A percentile compares a stretch with the other conserved stretches of the same genome.
phyloP scores from a whole-genome alignment of 2,329 filamentous ascomycete genomes.

The Diaporthe caulivora region DNA sequence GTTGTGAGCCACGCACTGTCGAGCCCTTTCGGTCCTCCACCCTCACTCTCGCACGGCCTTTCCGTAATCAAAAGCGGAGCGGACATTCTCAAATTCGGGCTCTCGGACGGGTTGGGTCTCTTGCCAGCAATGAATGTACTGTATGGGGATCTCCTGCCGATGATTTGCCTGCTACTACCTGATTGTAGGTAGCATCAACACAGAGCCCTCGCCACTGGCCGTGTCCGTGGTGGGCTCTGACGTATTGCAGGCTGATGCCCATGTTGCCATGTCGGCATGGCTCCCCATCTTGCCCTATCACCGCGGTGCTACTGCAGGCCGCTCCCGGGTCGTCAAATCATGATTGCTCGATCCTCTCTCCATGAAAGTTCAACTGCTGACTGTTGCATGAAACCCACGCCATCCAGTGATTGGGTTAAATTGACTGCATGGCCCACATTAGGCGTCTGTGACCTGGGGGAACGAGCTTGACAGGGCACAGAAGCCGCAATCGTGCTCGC shows the following conservation, averaged over 20 bases:
- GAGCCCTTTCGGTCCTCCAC: background rate
- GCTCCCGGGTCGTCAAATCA: constrained; percentile 23
- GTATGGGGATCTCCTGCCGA: background rate
- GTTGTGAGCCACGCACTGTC: constrained; percentile 27
- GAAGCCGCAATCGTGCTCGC: constrained; percentile 23
- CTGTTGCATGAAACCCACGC: constrained; percentile 34
- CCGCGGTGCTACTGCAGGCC: constrained; percentile 14
- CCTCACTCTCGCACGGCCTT: constrained; percentile 33
- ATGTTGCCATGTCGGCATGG: constrained; percentile 3
- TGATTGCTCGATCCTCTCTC: constrained; percentile 3
- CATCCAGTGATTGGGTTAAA: constrained; percentile 24
- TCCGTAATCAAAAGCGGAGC: constrained; percentile 5
- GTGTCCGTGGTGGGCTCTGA: constrained; percentile 30
- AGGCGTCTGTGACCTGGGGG: constrained; percentile 25
- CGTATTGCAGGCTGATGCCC: constrained; percentile 24
- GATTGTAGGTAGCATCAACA: constrained; percentile 6
- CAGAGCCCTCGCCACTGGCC: constrained; percentile 29
- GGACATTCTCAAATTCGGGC: constrained; percentile 9
- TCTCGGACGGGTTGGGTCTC: constrained; percentile 23
- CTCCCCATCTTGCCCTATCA: constrained; percentile 10
- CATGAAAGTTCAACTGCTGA: constrained; percentile 27
- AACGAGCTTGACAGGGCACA: constrained; percentile 20
- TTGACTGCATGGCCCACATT: constrained; percentile 16
- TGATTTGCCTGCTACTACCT: constrained; percentile 9
- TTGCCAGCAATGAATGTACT: background rate